phyloP scores from a whole-genome alignment of 352 stramenopile genomes.

The Pythium phragmitis region DNA sequence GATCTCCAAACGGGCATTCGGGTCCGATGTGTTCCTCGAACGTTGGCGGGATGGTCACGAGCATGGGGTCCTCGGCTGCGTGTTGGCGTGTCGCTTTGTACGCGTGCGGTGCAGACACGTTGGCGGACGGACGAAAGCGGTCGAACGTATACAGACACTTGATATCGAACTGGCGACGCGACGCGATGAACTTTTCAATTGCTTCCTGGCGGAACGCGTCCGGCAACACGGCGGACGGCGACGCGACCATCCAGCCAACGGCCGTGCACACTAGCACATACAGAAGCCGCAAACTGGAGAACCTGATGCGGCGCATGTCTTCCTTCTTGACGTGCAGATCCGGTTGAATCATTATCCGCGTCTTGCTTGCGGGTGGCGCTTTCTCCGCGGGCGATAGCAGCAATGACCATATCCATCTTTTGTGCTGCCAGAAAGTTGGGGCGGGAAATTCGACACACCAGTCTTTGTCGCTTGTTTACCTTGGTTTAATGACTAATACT shows the following conservation, averaged over 20 bases:
- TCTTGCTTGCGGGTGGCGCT: background rate
- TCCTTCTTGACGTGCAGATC: background rate
- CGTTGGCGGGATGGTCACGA: constrained; percentile 14
- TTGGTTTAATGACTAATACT: background rate
- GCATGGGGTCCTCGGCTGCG: background rate
- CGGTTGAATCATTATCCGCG: background rate
- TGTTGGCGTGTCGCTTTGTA: background rate
- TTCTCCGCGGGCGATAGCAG: background rate
- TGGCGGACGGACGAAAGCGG: constrained; percentile 3
- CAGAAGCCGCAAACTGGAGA: background rate
- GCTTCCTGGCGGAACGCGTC: constrained; percentile 3
- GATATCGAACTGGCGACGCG: constrained; percentile 13
- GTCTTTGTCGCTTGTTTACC: background rate
- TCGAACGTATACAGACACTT: constrained; percentile 51
- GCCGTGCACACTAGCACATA: background rate
- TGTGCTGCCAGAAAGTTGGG: background rate
- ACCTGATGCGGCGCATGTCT: background rate
- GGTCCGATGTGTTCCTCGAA: constrained; percentile 29
- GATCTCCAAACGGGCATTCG: constrained; percentile 60
- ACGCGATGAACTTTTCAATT: constrained; percentile 28
- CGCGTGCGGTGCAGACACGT: constrained; percentile 2
- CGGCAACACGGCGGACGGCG: background rate
- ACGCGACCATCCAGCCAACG: background rate
- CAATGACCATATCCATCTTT: background rate
- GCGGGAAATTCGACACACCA: background rate